Conservation (phyloP, 768 basidiomycete species). For the Cantharellus cinnabarinus region DNA sequence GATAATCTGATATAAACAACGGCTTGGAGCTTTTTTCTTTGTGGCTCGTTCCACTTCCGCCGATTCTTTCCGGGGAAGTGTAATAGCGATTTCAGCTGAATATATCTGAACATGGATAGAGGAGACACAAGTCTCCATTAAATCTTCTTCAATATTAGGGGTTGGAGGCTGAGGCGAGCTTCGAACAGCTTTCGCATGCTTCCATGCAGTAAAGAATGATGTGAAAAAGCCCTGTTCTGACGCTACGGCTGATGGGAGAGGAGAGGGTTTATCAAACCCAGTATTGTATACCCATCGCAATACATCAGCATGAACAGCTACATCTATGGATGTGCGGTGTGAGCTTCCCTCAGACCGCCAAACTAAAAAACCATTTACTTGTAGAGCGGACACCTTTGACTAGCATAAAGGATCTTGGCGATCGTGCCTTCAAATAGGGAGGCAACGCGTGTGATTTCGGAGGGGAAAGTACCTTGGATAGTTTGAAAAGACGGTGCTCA, state of each 20-base stretch:
- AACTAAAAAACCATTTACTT: background rate
- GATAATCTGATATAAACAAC: conserved; percentile 61
- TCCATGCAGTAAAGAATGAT: conserved; percentile 20
- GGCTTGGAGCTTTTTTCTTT: conserved; percentile 77
- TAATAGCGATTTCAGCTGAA: conserved; percentile 44
- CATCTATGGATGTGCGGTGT: conserved; percentile 21
- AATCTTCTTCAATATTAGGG: conserved; percentile 14
- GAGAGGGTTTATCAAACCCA: conserved; percentile 36
- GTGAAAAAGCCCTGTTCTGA: conserved; percentile 19
- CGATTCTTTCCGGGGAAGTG: conserved; percentile 40
- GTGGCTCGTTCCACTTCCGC: conserved; percentile 72
- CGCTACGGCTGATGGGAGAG: conserved; percentile 2
- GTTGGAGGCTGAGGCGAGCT: conserved; percentile 16
- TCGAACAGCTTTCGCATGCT: conserved; percentile 7
- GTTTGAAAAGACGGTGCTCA: conserved; percentile 42
- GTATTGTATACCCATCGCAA: conserved; percentile 57
- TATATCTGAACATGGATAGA: conserved; percentile 44
- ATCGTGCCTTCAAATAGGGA: conserved; percentile 33
- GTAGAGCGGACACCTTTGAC: conserved; percentile 42
- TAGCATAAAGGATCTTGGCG: conserved; percentile 43
- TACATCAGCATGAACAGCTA: conserved; percentile 66
- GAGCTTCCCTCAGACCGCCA: too few species aligned
- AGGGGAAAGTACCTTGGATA: conserved; percentile 41
- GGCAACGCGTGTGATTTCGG: conserved; percentile 33
- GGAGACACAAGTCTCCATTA: conserved; percentile 24